Base-by-base conservation (phyloP, 495 filamentous ascomycete species). In the Annulohypoxylon stygium region DNA sequence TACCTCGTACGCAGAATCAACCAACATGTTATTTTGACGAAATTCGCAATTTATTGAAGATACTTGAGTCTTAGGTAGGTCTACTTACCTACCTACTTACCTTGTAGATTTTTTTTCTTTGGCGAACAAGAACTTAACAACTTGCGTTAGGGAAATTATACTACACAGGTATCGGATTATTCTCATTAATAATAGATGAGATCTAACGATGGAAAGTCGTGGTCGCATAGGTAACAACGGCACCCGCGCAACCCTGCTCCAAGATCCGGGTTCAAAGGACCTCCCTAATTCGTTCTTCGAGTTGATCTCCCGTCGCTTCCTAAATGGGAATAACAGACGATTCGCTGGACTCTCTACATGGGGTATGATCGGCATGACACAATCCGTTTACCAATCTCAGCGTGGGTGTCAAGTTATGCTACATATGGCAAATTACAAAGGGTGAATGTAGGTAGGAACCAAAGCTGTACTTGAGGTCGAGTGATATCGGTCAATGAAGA, bases 261-360 rank as follows among this genome's bases (percentile, higher is more conserved):
- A 53, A 26, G 8, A 14, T 53, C 48, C 25, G 10, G 50, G 25
- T 25, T 54, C 33, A 36, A 37, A 37, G 33, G 5, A 37, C 53
- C 30, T 57, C 34, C 53, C 53, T 57, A 10, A 57, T 57, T 37
- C 16, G 53, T 9, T 37, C n/a, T 37, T 20, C 33, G 7, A 4
- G 53, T 10, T 20, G 53, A 57, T 57, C 53, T 57, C 53, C 53
- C 53, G 53, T 37, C 12, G 37, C 36, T 57, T 33, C 53, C 53
- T 37, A 18, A 55, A 57, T 37, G 18, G 53, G 53, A 57, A 37
- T 26, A 8, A 2, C 4, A 37, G 53, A 55, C 33, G 53, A 10
- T 37, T 30, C 48, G 14, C 16, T 34, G 11, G 34, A 7, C 26
- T 34, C 36, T 20, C 30, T 16, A 12, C 10, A n/a, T 54, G 25